Evolutionary conservation across 208 protist genomes (phyloP).

Genomic region (Balamuthia mandrillaris): DNA sequence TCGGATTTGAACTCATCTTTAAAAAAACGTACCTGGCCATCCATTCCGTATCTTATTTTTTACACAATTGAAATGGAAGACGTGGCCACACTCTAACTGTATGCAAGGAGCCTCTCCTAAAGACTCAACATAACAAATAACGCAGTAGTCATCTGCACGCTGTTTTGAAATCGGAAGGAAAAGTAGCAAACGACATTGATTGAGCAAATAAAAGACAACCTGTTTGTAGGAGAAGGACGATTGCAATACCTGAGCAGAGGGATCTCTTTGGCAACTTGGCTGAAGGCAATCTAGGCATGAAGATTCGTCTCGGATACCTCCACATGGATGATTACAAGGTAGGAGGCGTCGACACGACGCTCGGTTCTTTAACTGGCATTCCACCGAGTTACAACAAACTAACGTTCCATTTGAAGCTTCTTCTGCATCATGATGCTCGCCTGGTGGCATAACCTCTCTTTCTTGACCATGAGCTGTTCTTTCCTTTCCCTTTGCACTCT

Average conservation of each 20-base stretch:
- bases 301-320: background rate
- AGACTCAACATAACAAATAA: slow-evolving; percentile 62
- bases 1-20: background rate
- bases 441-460: no score
- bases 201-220: background rate
- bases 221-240: background rate
- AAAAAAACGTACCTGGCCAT: slow-evolving; percentile 51
- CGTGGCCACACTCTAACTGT: slow-evolving; percentile 63
- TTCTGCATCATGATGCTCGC: no score
- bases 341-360: no score
- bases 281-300: background rate
- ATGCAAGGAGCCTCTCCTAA: slow-evolving; percentile 61
- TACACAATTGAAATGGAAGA: slow-evolving; percentile 63
- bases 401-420: no score
- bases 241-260: no score
- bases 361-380: no score
- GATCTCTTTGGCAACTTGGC: background rate
- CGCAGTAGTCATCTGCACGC: slow-evolving; percentile 58
- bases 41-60: slow-evolving; percentile 35
- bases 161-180: slow-evolving; percentile 9
- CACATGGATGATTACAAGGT: slow-evolving; percentile 22
- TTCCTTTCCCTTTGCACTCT: no score
- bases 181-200: background rate
- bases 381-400: no score
- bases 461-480: no score